phyloP scores from a whole-genome alignment of 805 yeast species.

The Candida taoyuanica region DNA sequence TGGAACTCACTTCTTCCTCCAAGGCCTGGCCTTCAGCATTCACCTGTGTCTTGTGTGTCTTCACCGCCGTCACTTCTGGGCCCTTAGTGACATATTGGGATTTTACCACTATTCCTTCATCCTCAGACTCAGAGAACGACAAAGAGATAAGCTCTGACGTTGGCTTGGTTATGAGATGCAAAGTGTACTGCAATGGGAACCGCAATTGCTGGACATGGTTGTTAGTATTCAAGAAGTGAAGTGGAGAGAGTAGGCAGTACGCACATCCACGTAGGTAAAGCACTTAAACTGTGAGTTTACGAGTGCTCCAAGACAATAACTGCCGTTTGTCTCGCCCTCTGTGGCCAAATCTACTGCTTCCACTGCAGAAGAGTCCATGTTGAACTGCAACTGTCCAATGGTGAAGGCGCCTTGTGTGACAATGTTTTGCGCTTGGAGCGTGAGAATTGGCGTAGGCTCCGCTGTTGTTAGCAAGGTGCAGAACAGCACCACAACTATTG shows the following conservation, averaged over 20 bases:
- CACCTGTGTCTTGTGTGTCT: background rate
- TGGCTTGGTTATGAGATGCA: slow-evolving; percentile 16
- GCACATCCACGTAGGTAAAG: slow-evolving; percentile 16
- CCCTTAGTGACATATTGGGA: slow-evolving; percentile 12
- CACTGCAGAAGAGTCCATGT: slow-evolving; percentile 1
- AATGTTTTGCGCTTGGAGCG: slow-evolving; percentile 10
- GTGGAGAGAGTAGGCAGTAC: background rate
- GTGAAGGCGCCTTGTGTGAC: slow-evolving; percentile 2
- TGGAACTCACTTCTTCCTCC: no score
- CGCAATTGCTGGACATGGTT: slow-evolving; percentile 3
- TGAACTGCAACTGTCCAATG: slow-evolving; percentile 10
- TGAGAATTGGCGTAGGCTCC: slow-evolving; percentile 1
- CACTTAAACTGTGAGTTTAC: slow-evolving; percentile 14
- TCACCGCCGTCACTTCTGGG: slow-evolving; percentile 12
- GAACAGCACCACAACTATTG: background rate
- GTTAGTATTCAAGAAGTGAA: background rate
- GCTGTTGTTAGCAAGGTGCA: background rate
- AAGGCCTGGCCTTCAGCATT: no score
- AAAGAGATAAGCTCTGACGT: slow-evolving; percentile 20
- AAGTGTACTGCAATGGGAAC: slow-evolving; percentile 16
- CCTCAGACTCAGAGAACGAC: slow-evolving; percentile 9
- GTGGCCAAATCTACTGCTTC: slow-evolving; percentile 5
- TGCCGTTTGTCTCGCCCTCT: slow-evolving; percentile 4
- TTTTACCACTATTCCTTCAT: slow-evolving; percentile 12
- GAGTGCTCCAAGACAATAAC: slow-evolving; percentile 24